Evolutionary conservation across 2,329 filamentous ascomycete genomes (phyloP), one percentile per base, ranked within the genome.

Genomic region (Lizonia empirigonia): DNA sequence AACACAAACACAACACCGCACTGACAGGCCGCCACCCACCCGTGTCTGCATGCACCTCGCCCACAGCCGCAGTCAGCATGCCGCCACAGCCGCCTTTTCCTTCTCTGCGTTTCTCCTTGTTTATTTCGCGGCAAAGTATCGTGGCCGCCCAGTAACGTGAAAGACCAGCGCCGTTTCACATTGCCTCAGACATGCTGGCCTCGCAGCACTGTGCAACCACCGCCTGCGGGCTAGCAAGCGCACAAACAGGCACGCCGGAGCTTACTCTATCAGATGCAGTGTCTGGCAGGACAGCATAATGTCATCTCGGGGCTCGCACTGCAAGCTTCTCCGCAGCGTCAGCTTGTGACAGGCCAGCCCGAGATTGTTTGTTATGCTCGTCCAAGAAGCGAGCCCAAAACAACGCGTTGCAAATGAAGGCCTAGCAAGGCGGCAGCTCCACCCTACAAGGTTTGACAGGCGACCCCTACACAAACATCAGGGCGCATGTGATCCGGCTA

Each of bases 401-500:
- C 69, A 71, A 72, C 68, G 69, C 69, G 69, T 65, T 60, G 58
- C 66, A 72, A 70, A 72, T 71, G 68, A 69, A 66, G 57, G 58
- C 55, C 59, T 58, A 59, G 49, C 40, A 51, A 51, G 58, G 50
- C 47, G 52, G 58, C 64, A 53, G 60, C 55, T 61, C 58, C 55
- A 61, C 58, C 46, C 59, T 36, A 56, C 46, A 62, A 54, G 58
- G 48, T 53, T 56, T 63, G 62, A 61, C 68, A 65, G 65, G 60
- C 55, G 53, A 58, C 56, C 67, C 66, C 49, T 62, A 60, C 51
- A n/a, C n/a, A n/a, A n/a, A n/a, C n/a, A n/a, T n/a, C n/a, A n/a
- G n/a, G n/a, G n/a, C n/a, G n/a, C n/a, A n/a, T n/a, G n/a, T n/a
- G n/a, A n/a, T n/a, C n/a, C n/a, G n/a, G n/a, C n/a, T n/a, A 50